These are phyloP conservation scores for Anthracocystis setariae DNA, from an alignment of 1,284 basidiomycete species.

Conservation along the genomic window DNA sequence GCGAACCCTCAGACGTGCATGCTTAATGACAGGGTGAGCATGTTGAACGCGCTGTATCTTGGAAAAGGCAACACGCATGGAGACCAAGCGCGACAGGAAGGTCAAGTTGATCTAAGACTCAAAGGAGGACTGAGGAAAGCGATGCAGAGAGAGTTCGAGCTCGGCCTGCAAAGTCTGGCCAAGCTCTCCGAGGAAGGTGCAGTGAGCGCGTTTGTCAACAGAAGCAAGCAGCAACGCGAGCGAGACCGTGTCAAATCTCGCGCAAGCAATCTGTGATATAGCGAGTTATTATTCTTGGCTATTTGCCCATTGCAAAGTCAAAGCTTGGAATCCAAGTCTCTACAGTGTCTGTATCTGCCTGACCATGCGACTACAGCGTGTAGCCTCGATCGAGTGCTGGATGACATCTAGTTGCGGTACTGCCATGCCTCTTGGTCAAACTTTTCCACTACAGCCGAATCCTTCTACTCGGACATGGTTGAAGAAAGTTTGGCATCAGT, in stretches of 20 bases:
- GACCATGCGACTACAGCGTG: too few species aligned
- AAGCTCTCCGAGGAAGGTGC: conserved; percentile 34
- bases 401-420: conserved; percentile 33
- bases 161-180: conserved; percentile 28
- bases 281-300: neutral
- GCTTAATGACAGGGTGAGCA: conserved; percentile 41
- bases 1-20: conserved; percentile 42
- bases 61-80: neutral
- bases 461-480: conserved; percentile 27
- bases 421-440: conserved; percentile 62
- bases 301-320: too few species aligned
- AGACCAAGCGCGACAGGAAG: neutral
- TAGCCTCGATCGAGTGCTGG: too few species aligned
- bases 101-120: conserved; percentile 28
- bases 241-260: conserved; percentile 22
- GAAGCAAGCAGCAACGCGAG: conserved; percentile 20
- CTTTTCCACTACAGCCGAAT: conserved; percentile 62
- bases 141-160: conserved; percentile 39
- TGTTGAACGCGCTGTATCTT: conserved; percentile 26
- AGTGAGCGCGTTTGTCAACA: conserved; percentile 37
- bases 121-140: conserved; percentile 30
- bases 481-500: too few species aligned
- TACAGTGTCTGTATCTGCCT: too few species aligned
- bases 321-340: too few species aligned
- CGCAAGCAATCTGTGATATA: conserved; percentile 22